Percentiles rank a stretch among this genome's conserved stretches.
Conservation (phyloP, 164 flowering plant genomes). For the Dillenia suffruticosa region DNA sequence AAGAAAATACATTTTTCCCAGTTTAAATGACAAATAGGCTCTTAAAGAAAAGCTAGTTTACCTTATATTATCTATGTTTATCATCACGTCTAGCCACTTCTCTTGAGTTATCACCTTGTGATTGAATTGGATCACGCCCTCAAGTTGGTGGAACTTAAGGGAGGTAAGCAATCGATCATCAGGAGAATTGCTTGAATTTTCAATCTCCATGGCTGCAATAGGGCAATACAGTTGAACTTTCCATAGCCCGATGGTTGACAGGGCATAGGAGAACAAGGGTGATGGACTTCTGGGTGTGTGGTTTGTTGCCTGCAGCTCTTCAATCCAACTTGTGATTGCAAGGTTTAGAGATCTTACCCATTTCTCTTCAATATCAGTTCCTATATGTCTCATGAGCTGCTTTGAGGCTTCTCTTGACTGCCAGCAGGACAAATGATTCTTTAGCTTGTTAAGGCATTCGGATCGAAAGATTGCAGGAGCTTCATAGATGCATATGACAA, state of each 20-base stretch:
- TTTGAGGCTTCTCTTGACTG: conserved; percentile 45
- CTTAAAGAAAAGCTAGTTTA: conserved; percentile 9
- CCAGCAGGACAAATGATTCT: conserved; percentile 35
- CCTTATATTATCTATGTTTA: conserved; percentile 81
- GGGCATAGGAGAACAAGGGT: conserved; percentile 60
- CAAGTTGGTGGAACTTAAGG: conserved; percentile 70
- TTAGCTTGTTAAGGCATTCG: conserved; percentile 36
- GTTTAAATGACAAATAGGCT: no score
- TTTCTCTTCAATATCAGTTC: conserved; percentile 73
- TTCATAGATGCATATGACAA: conserved; percentile 76
- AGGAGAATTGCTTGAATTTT: conserved; percentile 31
- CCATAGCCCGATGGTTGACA: conserved; percentile 69
- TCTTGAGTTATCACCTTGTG: conserved; percentile 41
- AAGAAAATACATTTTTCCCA: no score
- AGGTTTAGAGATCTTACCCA: conserved; percentile 89
- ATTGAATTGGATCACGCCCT: conserved; percentile 79
- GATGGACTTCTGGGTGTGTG: conserved; percentile 39
- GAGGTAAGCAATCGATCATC: conserved; percentile 65
- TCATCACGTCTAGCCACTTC: conserved; percentile 58
- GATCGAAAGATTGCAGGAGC: conserved; percentile 65
- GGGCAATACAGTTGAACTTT: conserved; percentile 90
- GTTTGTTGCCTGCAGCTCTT: conserved; percentile 32
- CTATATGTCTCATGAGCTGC: conserved; percentile 61
- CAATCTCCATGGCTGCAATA: conserved; percentile 63
- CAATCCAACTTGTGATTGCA: conserved; percentile 77